Evolutionary conservation across 2,329 filamentous ascomycete species (phyloP), one percentile per base, ranked within the genome.

Genomic region (Cladosporium sp.): DNA sequence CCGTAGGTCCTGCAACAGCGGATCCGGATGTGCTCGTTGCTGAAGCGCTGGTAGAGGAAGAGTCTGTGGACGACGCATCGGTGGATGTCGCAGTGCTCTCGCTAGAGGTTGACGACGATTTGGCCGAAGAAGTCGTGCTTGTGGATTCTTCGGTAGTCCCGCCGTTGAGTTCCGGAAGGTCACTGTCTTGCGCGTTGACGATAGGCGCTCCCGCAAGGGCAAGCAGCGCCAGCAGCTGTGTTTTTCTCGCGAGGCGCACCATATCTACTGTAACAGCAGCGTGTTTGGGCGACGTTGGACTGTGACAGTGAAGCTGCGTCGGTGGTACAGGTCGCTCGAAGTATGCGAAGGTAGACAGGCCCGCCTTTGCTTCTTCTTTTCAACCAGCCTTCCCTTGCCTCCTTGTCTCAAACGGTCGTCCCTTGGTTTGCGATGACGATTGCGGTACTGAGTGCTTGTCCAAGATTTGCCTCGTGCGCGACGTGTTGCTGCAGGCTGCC

Each of bases 1-100:
- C 73, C 25, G 68, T 71, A 37, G 74, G 70, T 44, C 67, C 61
- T 61, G 67, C 66, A 55, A 67, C 61, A 54, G 64, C 61, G 51
- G 51, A 35, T 36, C 42, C 49, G 58, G 61, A 51, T 25, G 65
- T 59, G 13, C 64, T 59, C 22, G 35, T 22, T 32, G 35, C 58
- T 28, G 62, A 63, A 24, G 64, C 63, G 24, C 60, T 66, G 55
- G 59, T 59, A 44, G 56, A 49, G 13, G 60, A 58, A 55, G 61
- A 57, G n/a, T 56, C 65, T 37, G 62, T 64, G 44, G 65, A 62
- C 13, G 62, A 59, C 17, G 65, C 60, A 58, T 58, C 55, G 54
- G 61, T 66, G 7, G 64, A 61, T 39, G 64, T 62, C 15, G 71
- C 68, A 20, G 64, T 65, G 6, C 68, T 67, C 7, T 63, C 63